These are phyloP conservation scores for Apiospora pterosperma DNA, from an alignment of 2,329 filamentous ascomycete species.

Conservation along the genomic window DNA sequence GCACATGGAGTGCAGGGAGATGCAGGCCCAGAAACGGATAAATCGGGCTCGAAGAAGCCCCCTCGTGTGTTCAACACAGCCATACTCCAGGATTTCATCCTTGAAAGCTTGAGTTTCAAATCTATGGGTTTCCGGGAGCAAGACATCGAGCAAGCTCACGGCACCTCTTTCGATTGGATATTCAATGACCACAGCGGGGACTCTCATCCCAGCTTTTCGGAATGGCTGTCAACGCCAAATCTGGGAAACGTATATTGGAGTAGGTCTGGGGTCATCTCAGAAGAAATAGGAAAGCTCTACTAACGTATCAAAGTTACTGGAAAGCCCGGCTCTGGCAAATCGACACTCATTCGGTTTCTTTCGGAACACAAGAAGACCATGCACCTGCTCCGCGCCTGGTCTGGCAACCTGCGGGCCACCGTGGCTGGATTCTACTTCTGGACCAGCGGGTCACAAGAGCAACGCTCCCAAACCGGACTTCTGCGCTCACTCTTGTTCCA, in stretches of 20 bases:
- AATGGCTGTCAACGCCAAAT: slow-evolving; percentile 20
- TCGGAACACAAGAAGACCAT: slow-evolving; percentile 18
- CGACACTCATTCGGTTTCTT: slow-evolving; percentile 39
- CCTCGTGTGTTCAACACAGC: background rate
- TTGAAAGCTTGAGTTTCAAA: slow-evolving; percentile 11
- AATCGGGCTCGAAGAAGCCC: background rate
- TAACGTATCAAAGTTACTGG: slow-evolving; percentile 24
- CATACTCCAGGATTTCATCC: slow-evolving; percentile 8
- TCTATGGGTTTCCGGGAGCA: slow-evolving; percentile 9
- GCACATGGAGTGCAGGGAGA: too few species aligned
- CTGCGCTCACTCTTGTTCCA: slow-evolving; percentile 34
- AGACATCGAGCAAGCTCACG: slow-evolving; percentile 7
- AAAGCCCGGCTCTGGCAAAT: slow-evolving; percentile 44
- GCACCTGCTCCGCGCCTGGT: slow-evolving; percentile 22
- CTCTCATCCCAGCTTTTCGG: slow-evolving; percentile 16
- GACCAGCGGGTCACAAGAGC: slow-evolving; percentile 36
- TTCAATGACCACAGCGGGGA: slow-evolving; percentile 17
- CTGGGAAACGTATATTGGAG: slow-evolving; percentile 29
- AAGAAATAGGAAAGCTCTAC: too few species aligned
- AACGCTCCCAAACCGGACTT: slow-evolving; percentile 33
- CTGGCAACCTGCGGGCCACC: slow-evolving; percentile 18
- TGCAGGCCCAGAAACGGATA: too few species aligned
- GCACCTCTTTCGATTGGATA: slow-evolving; percentile 34
- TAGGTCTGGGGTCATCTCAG: background rate
- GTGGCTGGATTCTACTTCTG: slow-evolving; percentile 43